phyloP scores from a whole-genome alignment of 2,329 filamentous ascomycete genomes.

The Talaromyces sp. region DNA sequence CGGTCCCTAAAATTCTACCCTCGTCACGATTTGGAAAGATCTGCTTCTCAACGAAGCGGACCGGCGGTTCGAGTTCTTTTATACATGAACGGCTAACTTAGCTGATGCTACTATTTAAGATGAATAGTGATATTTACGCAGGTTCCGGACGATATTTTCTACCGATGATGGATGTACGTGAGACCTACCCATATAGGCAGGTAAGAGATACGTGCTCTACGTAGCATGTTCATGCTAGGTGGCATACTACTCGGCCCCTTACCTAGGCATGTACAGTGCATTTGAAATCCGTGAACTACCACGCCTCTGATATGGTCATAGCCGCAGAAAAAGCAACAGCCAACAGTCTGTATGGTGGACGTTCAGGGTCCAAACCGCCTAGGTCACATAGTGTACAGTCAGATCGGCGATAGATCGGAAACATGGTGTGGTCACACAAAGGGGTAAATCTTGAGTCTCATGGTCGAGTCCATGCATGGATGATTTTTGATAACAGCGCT shows the following conservation, averaged over 20 bases:
- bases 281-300: background rate
- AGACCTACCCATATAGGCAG: background rate
- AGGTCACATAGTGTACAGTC: background rate
- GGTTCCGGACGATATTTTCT: background rate
- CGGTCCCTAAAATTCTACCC: background rate
- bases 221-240: background rate
- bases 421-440: background rate
- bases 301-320: background rate
- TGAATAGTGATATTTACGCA: background rate
- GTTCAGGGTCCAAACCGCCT: background rate
- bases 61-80: background rate
- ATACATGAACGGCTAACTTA: background rate
- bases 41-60: background rate
- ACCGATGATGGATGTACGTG: background rate
- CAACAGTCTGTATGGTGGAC: background rate
- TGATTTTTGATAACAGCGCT: background rate
- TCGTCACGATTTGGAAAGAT: background rate
- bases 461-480: background rate
- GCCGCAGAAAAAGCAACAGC: background rate
- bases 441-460: background rate
- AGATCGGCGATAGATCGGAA: background rate
- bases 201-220: background rate
- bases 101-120: background rate
- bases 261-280: background rate
- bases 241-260: background rate